Conservation (phyloP, 2,329 filamentous ascomycete genomes). For the Cytospora paraplurivora region DNA sequence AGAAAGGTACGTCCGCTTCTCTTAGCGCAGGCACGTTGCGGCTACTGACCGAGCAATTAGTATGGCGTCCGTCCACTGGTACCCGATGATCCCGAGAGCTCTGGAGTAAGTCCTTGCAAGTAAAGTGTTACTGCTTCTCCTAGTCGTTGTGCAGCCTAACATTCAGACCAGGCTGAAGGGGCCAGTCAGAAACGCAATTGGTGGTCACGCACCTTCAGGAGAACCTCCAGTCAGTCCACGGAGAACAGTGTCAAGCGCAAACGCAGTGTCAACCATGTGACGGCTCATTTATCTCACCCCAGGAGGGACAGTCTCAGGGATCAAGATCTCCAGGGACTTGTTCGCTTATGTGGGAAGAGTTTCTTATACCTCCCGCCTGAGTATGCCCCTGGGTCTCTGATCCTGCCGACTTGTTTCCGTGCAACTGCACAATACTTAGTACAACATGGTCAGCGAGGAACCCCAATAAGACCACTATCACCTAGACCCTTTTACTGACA, state of each 20-base stretch:
- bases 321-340: conserved; percentile 58
- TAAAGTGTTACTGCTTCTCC: too few relatives aligned
- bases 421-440: conserved; percentile 66
- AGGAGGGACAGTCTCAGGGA: conserved; percentile 50
- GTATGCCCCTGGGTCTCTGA: conserved; percentile 58
- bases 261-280: conserved; percentile 59
- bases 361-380: conserved; percentile 61
- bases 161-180: conserved; percentile 1
- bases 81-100: conserved; percentile 40
- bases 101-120: conserved; percentile 37
- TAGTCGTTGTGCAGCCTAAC: conserved; percentile 6
- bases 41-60: conserved; percentile 40
- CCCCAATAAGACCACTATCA: too few relatives aligned
- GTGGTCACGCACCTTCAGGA: conserved; percentile 35
- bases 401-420: conserved; percentile 66
- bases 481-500: conserved; percentile 29
- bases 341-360: conserved; percentile 65
- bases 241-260: conserved; percentile 44
- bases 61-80: conserved; percentile 52
- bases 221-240: conserved; percentile 35
- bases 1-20: conserved; percentile 48
- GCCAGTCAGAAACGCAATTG: conserved; percentile 31
- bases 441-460: conserved; percentile 52
- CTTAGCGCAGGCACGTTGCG: neutral
- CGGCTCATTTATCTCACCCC: conserved; percentile 47